Evolutionary conservation across 345 rosid genomes (phyloP), one percentile per base, ranked within the genome.

Genomic region (Pistacia vera): DNA sequence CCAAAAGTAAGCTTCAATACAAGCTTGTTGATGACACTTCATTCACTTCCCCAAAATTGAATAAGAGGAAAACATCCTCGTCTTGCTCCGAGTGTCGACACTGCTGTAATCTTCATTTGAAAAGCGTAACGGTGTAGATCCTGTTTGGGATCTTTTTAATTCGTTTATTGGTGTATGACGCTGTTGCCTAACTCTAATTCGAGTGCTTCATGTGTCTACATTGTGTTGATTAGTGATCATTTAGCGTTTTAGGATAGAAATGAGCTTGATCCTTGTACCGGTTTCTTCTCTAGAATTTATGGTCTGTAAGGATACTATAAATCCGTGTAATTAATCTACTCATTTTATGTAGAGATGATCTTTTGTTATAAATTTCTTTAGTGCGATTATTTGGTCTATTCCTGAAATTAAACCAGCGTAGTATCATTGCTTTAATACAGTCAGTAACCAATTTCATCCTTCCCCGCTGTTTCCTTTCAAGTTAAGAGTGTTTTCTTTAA

Each of bases 1-100:
- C 73, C 84, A 88, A 84, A 83, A 83, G 83, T 85, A 71, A 82
- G 81, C 68, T 70, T 59, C 35, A 30, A 22, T 35, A 17, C 36
- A 20, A 67, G 46, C 44, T 68, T 67, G 54, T 30, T 62, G 11
- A 18, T 28, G 3, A 60, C 48, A 28, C 60, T 14, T 14, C 36
- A 20, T 49, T 70, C 61, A 62, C 68, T 67, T 62, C 74, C 79
- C 44, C 61, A 11, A 59, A 68, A 8, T 20, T 52, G 61, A 79
- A 84, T 81, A 71, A 74, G 85, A 64, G 75, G 81, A 57, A 54
- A 64, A 63, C 66, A 63, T 74, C 79, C 75, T 74, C 60, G 63
- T 30, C 3, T 77, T 55, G n/a, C 73, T 59, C 41, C 38, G 60
- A 75, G 75, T 72, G 36, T 28, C 3, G 41, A 58, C 13, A 8